Percentiles rank a stretch among this genome's conserved stretches.
Evolutionary conservation across 768 basidiomycete genomes (phyloP).

Genomic region (Chalciporus pseudorubinellus): DNA sequence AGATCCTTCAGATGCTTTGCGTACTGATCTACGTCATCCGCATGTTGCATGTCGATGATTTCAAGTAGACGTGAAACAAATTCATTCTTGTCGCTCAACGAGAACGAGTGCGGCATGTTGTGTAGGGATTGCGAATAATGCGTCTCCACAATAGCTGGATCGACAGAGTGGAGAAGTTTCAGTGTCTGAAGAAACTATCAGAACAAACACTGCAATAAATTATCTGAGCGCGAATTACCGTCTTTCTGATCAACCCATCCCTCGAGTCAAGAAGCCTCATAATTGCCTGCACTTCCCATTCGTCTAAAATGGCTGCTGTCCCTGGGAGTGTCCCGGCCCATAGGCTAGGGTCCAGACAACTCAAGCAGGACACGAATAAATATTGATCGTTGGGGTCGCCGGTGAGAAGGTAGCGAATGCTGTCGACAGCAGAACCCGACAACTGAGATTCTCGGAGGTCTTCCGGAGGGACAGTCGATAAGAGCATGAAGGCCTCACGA

Average conservation of each 20-base stretch:
- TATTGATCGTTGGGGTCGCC: conserved; percentile 59
- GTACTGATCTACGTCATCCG: conserved; percentile 56
- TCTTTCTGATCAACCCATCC: conserved; percentile 56
- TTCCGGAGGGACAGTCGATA: conserved; percentile 25
- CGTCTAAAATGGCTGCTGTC: conserved; percentile 56
- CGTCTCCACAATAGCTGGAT: conserved; percentile 53
- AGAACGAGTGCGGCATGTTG: conserved; percentile 33
- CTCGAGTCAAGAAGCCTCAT: conserved; percentile 64
- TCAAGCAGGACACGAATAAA: conserved; percentile 63
- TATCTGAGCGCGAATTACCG: conserved; percentile 46
- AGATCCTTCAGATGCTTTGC: conserved; percentile 47
- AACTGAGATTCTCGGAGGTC: conserved; percentile 15
- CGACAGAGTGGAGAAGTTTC: conserved; percentile 54
- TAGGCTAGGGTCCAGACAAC: conserved; percentile 50
- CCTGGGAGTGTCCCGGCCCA: conserved; percentile 68
- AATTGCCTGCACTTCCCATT: conserved; percentile 68
- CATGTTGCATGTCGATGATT: conserved; percentile 45
- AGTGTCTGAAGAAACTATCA: conserved; percentile 48
- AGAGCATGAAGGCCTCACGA: conserved; percentile 34
- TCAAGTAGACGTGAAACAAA: conserved; percentile 52
- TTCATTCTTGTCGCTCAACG: conserved; percentile 40
- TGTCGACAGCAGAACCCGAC: conserved; percentile 35
- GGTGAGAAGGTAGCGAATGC: conserved; percentile 56
- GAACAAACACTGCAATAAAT: neutral
- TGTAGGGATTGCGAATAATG: conserved; percentile 49